These are phyloP conservation scores for Spergularia marina DNA, from an alignment of 148 eudicot genomes.

Conservation along the genomic window DNA sequence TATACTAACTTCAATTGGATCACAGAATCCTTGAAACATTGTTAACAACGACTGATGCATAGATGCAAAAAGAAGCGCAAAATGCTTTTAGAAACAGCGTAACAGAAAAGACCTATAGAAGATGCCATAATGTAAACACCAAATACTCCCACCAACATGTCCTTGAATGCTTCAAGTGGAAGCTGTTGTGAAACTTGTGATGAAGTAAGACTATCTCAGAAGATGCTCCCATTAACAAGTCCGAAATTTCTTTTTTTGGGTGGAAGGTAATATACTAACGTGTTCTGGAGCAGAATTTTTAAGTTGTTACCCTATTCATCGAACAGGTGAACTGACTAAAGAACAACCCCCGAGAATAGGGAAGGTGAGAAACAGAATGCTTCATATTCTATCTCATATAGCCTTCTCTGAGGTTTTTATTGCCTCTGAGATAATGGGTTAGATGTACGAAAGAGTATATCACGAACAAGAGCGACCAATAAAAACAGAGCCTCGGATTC, in stretches of 20 bases:
- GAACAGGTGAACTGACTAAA: not conserved
- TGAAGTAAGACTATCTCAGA: no score
- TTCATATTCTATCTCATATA: not conserved
- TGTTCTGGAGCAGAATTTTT: not conserved
- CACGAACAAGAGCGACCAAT: not conserved
- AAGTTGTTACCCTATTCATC: not conserved
- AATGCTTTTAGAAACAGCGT: not conserved
- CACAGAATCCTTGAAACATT: not conserved
- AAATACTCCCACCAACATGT: not conserved
- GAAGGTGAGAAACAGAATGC: not conserved
- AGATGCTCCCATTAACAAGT: no score
- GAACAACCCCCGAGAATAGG: not conserved
- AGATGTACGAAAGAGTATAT: no score
- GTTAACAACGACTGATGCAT: not conserved
- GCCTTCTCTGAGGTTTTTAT: not conserved
- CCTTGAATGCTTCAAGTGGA: no score
- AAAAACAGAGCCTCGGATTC: not conserved
- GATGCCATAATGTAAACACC: not conserved
- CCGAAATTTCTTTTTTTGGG: no score
- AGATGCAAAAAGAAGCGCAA: not conserved
- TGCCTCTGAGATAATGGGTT: not conserved
- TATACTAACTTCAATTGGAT: not conserved
- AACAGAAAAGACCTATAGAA: not conserved
- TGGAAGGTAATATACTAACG: no score
- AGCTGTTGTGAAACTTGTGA: no score